Base-by-base conservation (phyloP, 2,329 filamentous ascomycete genomes). In the Aspergillus sp. region DNA sequence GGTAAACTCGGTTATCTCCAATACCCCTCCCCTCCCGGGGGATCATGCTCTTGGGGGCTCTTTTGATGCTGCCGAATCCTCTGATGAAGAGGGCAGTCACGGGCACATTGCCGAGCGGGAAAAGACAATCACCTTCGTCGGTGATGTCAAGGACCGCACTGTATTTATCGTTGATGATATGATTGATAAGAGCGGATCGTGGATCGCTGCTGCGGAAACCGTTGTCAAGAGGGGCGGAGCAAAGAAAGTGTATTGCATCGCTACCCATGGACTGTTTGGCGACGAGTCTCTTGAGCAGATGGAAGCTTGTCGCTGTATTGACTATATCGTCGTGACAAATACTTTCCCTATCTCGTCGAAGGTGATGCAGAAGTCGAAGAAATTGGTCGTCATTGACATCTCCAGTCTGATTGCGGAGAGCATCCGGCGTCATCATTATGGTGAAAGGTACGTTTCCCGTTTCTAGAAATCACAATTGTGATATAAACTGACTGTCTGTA, bases 151-250 rank as follows among this genome's bases (percentile, higher is more conserved):
- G 66, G 85, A 90, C 67, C 85, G 90, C 53, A 87, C 90, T 0
- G 94, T 97, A 49, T 88, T 99, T 68, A 91, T 99, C 55, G 89
- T 99, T 46, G 94, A 99, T 70, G 94, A 99, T 70, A 97, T 99
- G 89, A 96, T 99, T 66, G 94, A 99, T 76, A 96, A 96, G 76
- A 86, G 91, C 9, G 90, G 88, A 13, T 96, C 90, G 6, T 99
- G 94, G 94, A 95, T 99, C 61, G 93, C 93, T 5, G 94, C 94
- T 6, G 94, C 94, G 11, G 94, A 99, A 77, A 95, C 92, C 1
- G 93, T 96, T 2, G 89, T 96, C 49, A 97, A 97, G 79, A 85
- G 88, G 58, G 95, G 94, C 59, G 83, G 85, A 42, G 94, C 94
- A 1, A 95, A 89, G 63, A 94, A 89, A 73, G 94, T 99, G 33